These are phyloP conservation scores for Parafenestella ontariensis DNA, from an alignment of 2,329 filamentous ascomycete species.

Conservation along the genomic window DNA sequence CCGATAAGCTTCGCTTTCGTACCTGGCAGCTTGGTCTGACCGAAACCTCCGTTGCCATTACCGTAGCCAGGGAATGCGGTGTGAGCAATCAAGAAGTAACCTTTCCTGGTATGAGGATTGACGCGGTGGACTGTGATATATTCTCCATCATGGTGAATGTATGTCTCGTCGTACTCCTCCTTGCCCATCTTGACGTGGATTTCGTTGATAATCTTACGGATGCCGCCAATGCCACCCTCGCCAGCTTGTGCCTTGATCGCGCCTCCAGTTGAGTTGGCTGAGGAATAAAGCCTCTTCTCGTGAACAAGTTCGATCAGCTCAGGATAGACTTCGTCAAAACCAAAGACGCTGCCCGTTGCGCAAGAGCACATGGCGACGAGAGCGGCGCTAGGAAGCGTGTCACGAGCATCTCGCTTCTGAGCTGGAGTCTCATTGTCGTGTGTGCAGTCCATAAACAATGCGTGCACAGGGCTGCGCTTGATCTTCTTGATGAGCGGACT, in stretches of 20 bases:
- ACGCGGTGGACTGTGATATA: slow-evolving; percentile 97
- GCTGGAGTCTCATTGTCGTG: slow-evolving; percentile 97
- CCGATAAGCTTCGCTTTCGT: slow-evolving; percentile 87
- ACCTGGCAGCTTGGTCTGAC: slow-evolving; percentile 78
- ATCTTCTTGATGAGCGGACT: slow-evolving; percentile 79
- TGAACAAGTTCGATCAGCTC: slow-evolving; percentile 90
- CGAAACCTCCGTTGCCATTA: slow-evolving; percentile 80
- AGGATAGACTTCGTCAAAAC: slow-evolving; percentile 96
- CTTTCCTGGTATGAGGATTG: slow-evolving; percentile 88
- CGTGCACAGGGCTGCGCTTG: slow-evolving; percentile 86
- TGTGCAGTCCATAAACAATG: slow-evolving; percentile 98
- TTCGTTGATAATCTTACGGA: slow-evolving; percentile 93
- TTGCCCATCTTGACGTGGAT: slow-evolving; percentile 96
- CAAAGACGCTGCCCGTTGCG: slow-evolving; percentile 94
- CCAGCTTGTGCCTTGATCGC: slow-evolving; percentile 69
- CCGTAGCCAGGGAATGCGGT: slow-evolving; percentile 94
- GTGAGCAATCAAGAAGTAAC: slow-evolving; percentile 94
- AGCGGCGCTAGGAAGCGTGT: slow-evolving; percentile 92
- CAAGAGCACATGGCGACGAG: slow-evolving; percentile 96
- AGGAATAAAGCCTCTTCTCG: slow-evolving; percentile 84
- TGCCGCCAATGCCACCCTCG: slow-evolving; percentile 83
- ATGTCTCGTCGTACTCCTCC: slow-evolving; percentile 92
- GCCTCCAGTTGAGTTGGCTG: slow-evolving; percentile 69
- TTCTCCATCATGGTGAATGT: slow-evolving; percentile 94
- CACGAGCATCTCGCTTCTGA: slow-evolving; percentile 91